Evolutionary conservation across 2,329 filamentous ascomycete species (phyloP).

Genomic region (Fusarium succisae): DNA sequence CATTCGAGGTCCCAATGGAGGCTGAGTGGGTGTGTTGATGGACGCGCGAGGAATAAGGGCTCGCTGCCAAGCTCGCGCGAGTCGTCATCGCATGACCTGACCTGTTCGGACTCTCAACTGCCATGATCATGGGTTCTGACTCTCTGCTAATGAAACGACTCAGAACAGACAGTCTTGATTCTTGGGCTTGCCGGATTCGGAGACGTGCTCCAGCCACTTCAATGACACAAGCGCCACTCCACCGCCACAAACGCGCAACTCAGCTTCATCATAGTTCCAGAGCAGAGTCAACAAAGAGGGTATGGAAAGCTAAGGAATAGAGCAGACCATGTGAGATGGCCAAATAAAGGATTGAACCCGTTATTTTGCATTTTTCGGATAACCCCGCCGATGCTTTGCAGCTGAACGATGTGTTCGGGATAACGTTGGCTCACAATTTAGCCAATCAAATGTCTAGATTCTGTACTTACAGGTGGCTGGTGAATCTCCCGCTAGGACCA

Average conservation of each 20-base stretch:
- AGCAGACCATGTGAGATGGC: neutral
- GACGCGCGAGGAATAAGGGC: neutral
- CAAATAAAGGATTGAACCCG: neutral
- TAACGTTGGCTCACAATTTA: neutral
- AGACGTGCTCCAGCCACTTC: constrained; percentile 27
- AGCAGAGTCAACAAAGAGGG: neutral
- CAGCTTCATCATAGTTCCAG: neutral
- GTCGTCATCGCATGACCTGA: constrained; percentile 26
- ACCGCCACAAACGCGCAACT: constrained; percentile 34
- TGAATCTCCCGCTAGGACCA: constrained; percentile 12
- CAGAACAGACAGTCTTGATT: neutral
- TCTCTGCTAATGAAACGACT: neutral
- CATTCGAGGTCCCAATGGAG: neutral
- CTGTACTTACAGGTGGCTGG: constrained; percentile 20
- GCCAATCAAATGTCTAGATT: constrained; percentile 13
- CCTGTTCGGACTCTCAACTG: neutral
- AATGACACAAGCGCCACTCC: constrained; percentile 15
- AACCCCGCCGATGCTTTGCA: neutral
- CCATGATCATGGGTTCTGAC: constrained; percentile 13
- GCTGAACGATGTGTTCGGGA: constrained; percentile 2
- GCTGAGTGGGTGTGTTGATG: constrained; percentile 5
- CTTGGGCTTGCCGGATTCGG: constrained; percentile 19
- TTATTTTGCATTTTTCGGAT: neutral
- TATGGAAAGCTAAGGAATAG: neutral
- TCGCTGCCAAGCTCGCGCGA: constrained; percentile 4